Evolutionary conservation across 345 rosid genomes (phyloP).

Genomic region (Eucalyptus cloeziana): DNA sequence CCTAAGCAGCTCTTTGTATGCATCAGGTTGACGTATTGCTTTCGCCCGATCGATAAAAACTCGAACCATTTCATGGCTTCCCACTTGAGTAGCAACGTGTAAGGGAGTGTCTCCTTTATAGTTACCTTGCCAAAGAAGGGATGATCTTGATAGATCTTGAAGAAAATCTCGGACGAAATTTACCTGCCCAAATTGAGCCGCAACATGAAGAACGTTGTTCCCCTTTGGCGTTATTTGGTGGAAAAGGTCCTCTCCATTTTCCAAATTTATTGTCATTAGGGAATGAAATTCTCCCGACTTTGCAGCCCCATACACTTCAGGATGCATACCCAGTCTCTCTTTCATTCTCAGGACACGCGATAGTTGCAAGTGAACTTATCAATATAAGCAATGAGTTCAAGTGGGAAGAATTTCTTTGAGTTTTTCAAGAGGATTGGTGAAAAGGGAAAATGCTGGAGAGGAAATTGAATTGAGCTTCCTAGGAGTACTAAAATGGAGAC

Average conservation of each 20-base stretch:
- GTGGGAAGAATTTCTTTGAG: background rate
- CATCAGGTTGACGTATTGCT: background rate
- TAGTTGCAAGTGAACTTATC: background rate
- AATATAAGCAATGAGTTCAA: background rate
- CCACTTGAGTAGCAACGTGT: too few species aligned
- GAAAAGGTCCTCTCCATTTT: background rate
- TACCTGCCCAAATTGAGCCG: rapidly evolving
- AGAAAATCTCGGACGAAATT: background rate
- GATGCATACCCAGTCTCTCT: background rate
- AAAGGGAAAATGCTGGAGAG: background rate
- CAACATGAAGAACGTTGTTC: background rate
- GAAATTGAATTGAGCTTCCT: background rate
- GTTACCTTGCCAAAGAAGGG: background rate
- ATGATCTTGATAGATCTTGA: background rate
- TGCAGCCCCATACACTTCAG: rapidly evolving
- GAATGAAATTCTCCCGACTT: background rate
- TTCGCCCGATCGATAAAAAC: too few species aligned
- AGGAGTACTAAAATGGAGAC: background rate
- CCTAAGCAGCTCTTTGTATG: background rate
- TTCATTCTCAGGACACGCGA: rapidly evolving
- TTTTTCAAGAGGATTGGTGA: background rate
- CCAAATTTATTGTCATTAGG: background rate
- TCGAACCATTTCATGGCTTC: too few species aligned
- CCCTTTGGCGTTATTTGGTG: background rate
- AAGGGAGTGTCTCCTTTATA: rapidly evolving